Evolutionary conservation across 2,329 filamentous ascomycete genomes (phyloP).

Genomic region (Neopestalotiopsis clavispora): DNA sequence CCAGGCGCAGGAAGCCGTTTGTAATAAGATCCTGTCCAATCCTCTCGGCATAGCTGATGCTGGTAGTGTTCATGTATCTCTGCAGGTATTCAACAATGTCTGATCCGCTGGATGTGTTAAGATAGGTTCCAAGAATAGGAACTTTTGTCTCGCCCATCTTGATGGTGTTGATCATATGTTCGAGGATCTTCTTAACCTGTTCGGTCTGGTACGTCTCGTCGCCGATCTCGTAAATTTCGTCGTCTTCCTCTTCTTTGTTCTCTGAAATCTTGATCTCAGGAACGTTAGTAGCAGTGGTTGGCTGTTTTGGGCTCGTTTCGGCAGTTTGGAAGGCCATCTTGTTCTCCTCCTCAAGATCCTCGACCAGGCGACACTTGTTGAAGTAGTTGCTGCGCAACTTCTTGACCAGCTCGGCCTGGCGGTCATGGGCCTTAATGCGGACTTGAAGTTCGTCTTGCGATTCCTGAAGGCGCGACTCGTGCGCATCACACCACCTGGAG

Average conservation of each 20-base stretch:
- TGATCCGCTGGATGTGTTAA: slow-evolving; percentile 87
- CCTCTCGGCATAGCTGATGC: slow-evolving; percentile 87
- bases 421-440: slow-evolving; percentile 91
- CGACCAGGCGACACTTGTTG: slow-evolving; percentile 96
- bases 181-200: slow-evolving; percentile 87
- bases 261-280: slow-evolving; percentile 89
- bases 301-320: slow-evolving; percentile 66
- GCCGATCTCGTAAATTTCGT: slow-evolving; percentile 86
- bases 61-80: slow-evolving; percentile 81
- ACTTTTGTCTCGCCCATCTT: slow-evolving; percentile 92
- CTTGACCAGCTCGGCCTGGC: slow-evolving; percentile 86
- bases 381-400: slow-evolving; percentile 97
- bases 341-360: slow-evolving; percentile 97
- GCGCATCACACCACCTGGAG: slow-evolving; percentile 93
- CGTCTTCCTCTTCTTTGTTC: slow-evolving; percentile 69
- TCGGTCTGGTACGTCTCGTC: slow-evolving; percentile 86
- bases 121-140: slow-evolving; percentile 91
- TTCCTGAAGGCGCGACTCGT: slow-evolving; percentile 87
- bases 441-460: slow-evolving; percentile 93
- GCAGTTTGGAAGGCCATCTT: slow-evolving; percentile 96
- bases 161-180: slow-evolving; percentile 85
- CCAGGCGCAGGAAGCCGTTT: slow-evolving; percentile 84
- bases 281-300: slow-evolving; percentile 45
- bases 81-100: slow-evolving; percentile 97
- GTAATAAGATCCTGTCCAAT: slow-evolving; percentile 92